These are phyloP conservation scores for Suaeda aralocaspica DNA, from an alignment of 148 eudicot species.

Conservation along the genomic window DNA sequence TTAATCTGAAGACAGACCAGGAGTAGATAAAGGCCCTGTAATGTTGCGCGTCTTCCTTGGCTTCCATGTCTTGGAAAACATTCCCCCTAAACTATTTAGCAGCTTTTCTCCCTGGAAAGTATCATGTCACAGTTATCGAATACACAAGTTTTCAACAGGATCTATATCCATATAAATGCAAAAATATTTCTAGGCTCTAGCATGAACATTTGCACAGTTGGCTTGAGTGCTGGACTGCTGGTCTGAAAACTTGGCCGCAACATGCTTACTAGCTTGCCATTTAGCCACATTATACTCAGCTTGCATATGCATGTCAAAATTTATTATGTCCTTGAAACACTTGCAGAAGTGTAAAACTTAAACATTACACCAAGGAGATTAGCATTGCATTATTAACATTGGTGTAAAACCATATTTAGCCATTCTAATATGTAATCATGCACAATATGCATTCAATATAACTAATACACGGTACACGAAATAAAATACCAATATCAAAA, in stretches of 20 bases:
- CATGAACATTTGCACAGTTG: neutral
- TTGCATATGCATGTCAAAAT: no score
- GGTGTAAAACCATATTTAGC: no score
- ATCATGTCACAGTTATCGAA: neutral
- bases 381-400: neutral
- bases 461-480: no score
- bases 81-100: slow-evolving; percentile 81
- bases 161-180: neutral
- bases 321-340: no score
- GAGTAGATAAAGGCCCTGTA: slow-evolving; percentile 49
- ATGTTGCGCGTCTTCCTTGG: slow-evolving; percentile 63
- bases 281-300: neutral
- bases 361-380: neutral
- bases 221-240: neutral
- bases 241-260: neutral
- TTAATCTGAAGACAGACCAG: slow-evolving; percentile 34
- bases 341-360: neutral
- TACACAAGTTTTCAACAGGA: neutral
- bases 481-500: no score
- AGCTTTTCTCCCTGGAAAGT: slow-evolving; percentile 74
- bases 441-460: no score
- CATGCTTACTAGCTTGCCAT: neutral
- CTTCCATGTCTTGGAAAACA: slow-evolving; percentile 94
- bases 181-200: neutral
- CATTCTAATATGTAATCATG: no score